Percentiles rank a stretch among this genome's conserved stretches.
These are phyloP conservation scores for Lupinus albus DNA, from an alignment of 306 rosid genomes.

Conservation along the genomic window DNA sequence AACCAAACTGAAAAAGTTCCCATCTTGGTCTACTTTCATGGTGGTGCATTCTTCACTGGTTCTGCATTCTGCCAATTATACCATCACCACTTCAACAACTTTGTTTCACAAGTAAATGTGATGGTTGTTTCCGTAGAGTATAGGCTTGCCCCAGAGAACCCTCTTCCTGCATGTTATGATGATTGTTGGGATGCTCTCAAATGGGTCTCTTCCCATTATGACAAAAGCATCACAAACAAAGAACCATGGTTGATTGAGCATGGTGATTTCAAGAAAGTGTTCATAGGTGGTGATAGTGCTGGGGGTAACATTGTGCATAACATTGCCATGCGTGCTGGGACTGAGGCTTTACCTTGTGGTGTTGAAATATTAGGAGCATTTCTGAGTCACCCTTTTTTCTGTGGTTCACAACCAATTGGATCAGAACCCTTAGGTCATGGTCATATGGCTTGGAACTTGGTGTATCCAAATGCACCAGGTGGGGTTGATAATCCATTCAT, in stretches of 20 bases:
- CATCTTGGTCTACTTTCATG: conserved; percentile 53
- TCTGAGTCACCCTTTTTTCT: conserved; percentile 45
- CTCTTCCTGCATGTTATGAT: conserved; percentile 46
- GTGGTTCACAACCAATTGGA: conserved; percentile 48
- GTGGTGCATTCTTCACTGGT: conserved; percentile 46
- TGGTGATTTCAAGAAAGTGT: conserved; percentile 39
- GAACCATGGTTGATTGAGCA: conserved; percentile 53
- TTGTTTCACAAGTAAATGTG: conserved; percentile 35
- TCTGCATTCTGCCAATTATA: conserved; percentile 43
- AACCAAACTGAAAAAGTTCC: conserved; percentile 39
- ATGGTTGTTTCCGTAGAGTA: conserved; percentile 54
- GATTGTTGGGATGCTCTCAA: conserved; percentile 50
- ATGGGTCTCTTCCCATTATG: conserved; percentile 38
- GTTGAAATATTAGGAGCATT: conserved; percentile 43
- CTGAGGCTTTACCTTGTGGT: conserved; percentile 38
- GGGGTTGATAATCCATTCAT: conserved; percentile 53
- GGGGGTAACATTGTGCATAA: conserved; percentile 45
- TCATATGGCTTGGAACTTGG: no score
- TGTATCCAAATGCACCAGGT: conserved; percentile 45
- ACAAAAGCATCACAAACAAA: not conserved
- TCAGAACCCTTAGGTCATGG: no score
- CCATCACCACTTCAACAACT: conserved; percentile 37
- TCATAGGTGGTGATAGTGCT: conserved; percentile 48
- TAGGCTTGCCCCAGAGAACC: conserved; percentile 49
- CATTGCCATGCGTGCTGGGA: conserved; percentile 41